phyloP scores from a whole-genome alignment of 495 filamentous ascomycete genomes.

The Parachaetomium inaequale region DNA sequence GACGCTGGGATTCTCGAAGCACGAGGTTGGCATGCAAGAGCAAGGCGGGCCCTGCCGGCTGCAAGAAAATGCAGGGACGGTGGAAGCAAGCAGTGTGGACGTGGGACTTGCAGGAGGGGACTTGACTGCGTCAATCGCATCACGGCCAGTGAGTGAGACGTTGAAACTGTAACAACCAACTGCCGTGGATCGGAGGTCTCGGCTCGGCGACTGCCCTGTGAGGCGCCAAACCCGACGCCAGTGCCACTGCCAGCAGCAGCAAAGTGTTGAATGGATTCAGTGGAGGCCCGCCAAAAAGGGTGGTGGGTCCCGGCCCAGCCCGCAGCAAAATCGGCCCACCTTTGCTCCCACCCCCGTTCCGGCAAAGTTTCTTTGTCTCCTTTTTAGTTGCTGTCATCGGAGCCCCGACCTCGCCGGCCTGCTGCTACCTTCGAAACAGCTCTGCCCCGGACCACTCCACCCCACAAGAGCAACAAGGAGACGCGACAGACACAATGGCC shows the following conservation, averaged over 20 bases:
- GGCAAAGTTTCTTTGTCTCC: slow-evolving; percentile 8
- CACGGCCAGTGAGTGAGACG: background rate
- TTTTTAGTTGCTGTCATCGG: slow-evolving; percentile 14
- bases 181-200: slow-evolving; percentile 11
- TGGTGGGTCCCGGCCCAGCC: slow-evolving; percentile 19
- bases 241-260: background rate
- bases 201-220: background rate
- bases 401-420: background rate
- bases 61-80: background rate
- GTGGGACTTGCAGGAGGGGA: background rate
- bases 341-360: background rate
- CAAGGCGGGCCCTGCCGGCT: background rate
- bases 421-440: background rate
- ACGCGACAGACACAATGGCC: slow-evolving; percentile 20
- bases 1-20: background rate
- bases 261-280: slow-evolving; percentile 20
- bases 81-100: background rate
- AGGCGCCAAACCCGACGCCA: too few species aligned
- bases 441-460: background rate
- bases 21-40: background rate
- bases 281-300: slow-evolving; percentile 9
- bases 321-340: slow-evolving; percentile 28
- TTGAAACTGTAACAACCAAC: background rate
- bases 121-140: background rate
- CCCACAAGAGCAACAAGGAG: slow-evolving; percentile 1